Evolutionary conservation across 441 rosid species (phyloP).

Genomic region (Erodium trifolium): DNA sequence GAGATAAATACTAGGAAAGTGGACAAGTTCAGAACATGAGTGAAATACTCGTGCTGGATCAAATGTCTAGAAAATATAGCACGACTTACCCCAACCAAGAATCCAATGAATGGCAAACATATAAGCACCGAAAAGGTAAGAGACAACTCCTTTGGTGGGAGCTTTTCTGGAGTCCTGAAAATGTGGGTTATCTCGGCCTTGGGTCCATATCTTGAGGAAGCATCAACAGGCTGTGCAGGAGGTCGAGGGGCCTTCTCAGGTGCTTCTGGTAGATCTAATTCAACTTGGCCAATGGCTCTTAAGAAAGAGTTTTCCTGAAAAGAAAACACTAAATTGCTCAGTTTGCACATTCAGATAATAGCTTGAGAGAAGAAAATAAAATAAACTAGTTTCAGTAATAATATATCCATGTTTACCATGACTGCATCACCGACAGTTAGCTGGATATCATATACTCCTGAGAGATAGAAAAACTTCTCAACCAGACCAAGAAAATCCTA

Average conservation of each 20-base stretch:
- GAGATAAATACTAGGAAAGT: neutral
- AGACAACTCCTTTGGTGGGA: slow-evolving; percentile 67
- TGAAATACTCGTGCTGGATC: slow-evolving; percentile 6
- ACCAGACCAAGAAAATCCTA: slow-evolving; percentile 87
- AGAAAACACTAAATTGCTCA: slow-evolving; percentile 13
- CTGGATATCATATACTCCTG: slow-evolving; percentile 76
- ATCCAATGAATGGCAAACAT: slow-evolving; percentile 62
- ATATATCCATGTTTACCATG: slow-evolving; percentile 45
- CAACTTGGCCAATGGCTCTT: slow-evolving; percentile 55
- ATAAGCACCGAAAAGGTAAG: slow-evolving; percentile 75
- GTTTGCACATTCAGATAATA: neutral
- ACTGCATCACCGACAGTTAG: slow-evolving; percentile 76
- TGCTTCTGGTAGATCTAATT: slow-evolving; percentile 83
- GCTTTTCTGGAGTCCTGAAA: slow-evolving; percentile 84
- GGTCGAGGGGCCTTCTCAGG: slow-evolving; percentile 82
- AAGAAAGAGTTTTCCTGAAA: slow-evolving; percentile 81
- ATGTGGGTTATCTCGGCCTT: slow-evolving; percentile 81
- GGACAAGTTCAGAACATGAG: neutral
- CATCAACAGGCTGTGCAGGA: slow-evolving; percentile 54
- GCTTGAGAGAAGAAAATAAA: neutral
- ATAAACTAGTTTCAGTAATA: neutral
- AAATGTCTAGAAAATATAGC: neutral
- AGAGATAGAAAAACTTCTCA: slow-evolving; percentile 84
- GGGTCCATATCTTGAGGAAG: slow-evolving; percentile 62
- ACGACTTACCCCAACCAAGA: slow-evolving; percentile 72